Evolutionary conservation across 2,329 filamentous ascomycete species (phyloP), one percentile per base, ranked within the genome.

Genomic region (Paracoccidioides lutzii): DNA sequence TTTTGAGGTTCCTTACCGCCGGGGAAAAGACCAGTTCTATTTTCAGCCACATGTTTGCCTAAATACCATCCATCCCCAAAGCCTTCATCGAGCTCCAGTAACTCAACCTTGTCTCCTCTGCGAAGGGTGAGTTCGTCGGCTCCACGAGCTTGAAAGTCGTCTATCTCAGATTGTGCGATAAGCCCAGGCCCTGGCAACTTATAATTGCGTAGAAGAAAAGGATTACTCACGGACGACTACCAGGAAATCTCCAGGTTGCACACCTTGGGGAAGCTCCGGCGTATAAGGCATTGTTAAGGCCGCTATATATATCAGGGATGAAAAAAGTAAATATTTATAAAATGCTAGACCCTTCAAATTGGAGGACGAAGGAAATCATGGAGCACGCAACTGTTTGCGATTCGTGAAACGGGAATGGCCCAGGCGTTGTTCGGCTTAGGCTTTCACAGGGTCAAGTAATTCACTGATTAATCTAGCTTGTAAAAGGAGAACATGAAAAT

Each of bases 131-230:
- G 78, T 77, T 98, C 93, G 73, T 98, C 93, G 57, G 88, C 86
- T 71, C 90, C 94, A 62, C 93, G 84, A 57, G 91, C 90, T 63
- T 84, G 77, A 70, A 98, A 97, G 73, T 96, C 90, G 73, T 98
- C 89, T 95, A 62, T n/a, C 46, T n/a, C 53, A 37, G 15, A 52
- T 28, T 10, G 12, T 33, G 15, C 7, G 50, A 51, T 61, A 49
- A 61, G 59, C 54, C 55, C n/a, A 33, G 37, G 48, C 28, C 33
- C 51, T 41, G 41, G 35, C 30, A 58, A 50, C 10, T 2, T 22
- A 22, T 22, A 22, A 2, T 22, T 22, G 42, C 46, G n/a, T 52
- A 56, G 48, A 33, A 51, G 40, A 51, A 53, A 56, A 57, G 58
- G 48, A 51, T 30, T 52, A 74, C 73, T 67, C 67, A 76, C 73